These are phyloP conservation scores for Xylaria bambusicola DNA, from an alignment of 495 filamentous ascomycete species.

Conservation along the genomic window DNA sequence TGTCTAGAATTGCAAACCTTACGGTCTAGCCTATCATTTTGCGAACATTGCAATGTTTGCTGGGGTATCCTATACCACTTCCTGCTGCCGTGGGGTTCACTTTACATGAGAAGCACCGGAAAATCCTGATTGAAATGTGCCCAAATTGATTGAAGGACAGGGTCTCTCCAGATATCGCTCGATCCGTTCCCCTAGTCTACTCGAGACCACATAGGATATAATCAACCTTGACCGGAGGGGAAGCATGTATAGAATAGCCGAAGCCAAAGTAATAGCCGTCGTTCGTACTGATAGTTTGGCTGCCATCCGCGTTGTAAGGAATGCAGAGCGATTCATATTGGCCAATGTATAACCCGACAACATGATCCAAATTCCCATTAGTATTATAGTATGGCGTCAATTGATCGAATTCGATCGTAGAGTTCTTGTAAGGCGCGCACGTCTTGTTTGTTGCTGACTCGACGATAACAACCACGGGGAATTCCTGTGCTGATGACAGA, in stretches of 20 bases:
- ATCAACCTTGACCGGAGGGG: neutral
- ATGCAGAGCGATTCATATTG: neutral
- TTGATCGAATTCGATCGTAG: neutral
- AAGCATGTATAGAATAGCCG: neutral
- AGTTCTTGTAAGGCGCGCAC: constrained; percentile 4
- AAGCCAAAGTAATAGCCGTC: neutral
- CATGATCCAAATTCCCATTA: neutral
- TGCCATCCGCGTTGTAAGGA: constrained; percentile 2
- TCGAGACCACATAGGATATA: neutral
- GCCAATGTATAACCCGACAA: constrained; percentile 2
- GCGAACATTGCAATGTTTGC: too few species aligned
- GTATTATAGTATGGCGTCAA: neutral
- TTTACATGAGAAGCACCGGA: too few species aligned
- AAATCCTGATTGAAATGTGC: too few species aligned
- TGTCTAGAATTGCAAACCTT: too few species aligned
- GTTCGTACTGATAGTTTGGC: neutral
- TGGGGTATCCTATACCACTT: too few species aligned
- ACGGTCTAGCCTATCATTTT: too few species aligned
- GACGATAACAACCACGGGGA: neutral
- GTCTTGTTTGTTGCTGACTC: neutral
- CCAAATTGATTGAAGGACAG: neutral
- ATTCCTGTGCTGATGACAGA: neutral
- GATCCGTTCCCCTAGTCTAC: neutral
- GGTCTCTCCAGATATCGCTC: neutral
- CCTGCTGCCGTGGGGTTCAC: too few species aligned